phyloP scores from a whole-genome alignment of 2,329 filamentous ascomycete genomes.

The Sporothrix protearum region DNA sequence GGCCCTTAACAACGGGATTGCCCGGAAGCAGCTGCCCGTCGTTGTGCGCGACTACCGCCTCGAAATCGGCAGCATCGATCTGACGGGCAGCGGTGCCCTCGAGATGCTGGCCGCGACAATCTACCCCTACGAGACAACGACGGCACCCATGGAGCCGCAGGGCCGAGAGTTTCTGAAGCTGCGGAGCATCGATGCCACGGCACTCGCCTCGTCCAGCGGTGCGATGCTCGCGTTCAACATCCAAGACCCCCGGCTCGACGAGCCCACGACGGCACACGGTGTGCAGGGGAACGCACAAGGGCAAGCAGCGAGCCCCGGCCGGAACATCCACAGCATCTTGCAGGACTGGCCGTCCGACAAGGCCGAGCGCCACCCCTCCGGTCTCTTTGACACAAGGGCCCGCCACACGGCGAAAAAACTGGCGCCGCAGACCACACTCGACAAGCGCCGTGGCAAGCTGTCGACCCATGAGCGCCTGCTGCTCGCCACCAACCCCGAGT shows the following conservation, averaged over 20 bases:
- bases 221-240: slow-evolving; percentile 69
- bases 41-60: slow-evolving; percentile 67
- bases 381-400: slow-evolving; percentile 64
- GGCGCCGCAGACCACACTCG: slow-evolving; percentile 75
- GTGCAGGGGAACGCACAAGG: slow-evolving; percentile 30
- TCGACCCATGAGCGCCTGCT: slow-evolving; percentile 59
- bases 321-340: slow-evolving; percentile 43
- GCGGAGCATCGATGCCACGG: slow-evolving; percentile 60
- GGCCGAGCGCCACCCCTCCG: slow-evolving; percentile 40
- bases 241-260: slow-evolving; percentile 74
- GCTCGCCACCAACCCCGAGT: slow-evolving; percentile 46
- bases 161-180: slow-evolving; percentile 51
- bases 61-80: slow-evolving; percentile 59
- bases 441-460: slow-evolving; percentile 63
- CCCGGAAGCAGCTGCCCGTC: slow-evolving; percentile 59
- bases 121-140: slow-evolving; percentile 44
- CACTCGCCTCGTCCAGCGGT: slow-evolving; percentile 65
- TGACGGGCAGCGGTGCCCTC: slow-evolving; percentile 67
- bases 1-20: slow-evolving; percentile 52
- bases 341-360: slow-evolving; percentile 28
- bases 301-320: slow-evolving; percentile 54
- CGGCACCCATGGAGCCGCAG: slow-evolving; percentile 34
- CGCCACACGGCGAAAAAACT: slow-evolving; percentile 63
- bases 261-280: slow-evolving; percentile 50
- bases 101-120: slow-evolving; percentile 72